Percentiles rank a stretch among this genome's conserved stretches.
phyloP scores from a whole-genome alignment of 2,329 filamentous ascomycete genomes.

The Colletotrichum acutatum region DNA sequence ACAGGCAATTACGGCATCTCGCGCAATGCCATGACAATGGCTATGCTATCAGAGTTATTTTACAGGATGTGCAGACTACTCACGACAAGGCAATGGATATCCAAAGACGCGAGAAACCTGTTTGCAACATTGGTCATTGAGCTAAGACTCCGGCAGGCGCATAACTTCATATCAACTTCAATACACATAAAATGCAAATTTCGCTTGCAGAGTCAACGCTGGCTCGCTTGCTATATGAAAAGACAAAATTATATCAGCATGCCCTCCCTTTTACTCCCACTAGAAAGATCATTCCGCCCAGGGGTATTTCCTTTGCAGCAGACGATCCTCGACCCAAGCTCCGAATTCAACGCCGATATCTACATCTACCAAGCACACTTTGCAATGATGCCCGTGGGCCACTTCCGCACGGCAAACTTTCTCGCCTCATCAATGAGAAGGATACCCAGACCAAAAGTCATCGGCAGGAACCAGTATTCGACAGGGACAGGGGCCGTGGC shows the following conservation, averaged over 20 bases:
- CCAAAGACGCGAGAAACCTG: no score
- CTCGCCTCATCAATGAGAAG: conserved; percentile 63
- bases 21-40: no score
- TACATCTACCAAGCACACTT: conserved; percentile 60
- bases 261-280: not conserved
- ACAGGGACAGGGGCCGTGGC: conserved; percentile 72
- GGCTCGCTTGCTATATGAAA: conserved; percentile 10
- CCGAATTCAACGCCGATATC: not conserved
- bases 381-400: conserved; percentile 56
- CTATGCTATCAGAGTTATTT: no score
- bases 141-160: no score
- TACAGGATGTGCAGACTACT: no score
- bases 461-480: conserved; percentile 81
- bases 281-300: not conserved
- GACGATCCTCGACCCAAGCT: not conserved
- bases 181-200: not conserved
- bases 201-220: conserved; percentile 4
- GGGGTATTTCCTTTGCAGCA: not conserved
- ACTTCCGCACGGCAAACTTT: conserved; percentile 59
- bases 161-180: not conserved
- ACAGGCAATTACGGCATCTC: no score
- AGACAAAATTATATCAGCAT: not conserved
- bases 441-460: conserved; percentile 73
- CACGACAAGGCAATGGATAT: no score
- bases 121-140: no score